A percentile compares a stretch with the other conserved stretches of the same genome.
Evolutionary conservation across 257 asterid species (phyloP).

Genomic region (Coffea canephora): DNA sequence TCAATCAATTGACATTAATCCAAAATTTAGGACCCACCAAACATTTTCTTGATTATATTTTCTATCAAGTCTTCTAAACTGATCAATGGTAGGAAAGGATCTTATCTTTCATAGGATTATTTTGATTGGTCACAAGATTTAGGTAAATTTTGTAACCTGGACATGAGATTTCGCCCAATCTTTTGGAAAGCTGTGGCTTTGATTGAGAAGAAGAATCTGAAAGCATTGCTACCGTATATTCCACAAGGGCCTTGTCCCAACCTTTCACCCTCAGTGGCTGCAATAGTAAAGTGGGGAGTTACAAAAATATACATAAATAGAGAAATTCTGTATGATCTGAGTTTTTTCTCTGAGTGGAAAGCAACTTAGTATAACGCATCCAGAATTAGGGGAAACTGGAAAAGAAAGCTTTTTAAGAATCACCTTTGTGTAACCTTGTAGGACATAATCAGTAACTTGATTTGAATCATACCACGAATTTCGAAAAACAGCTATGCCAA

Average conservation of each 20-base stretch:
- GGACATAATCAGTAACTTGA: slow-evolving; percentile 71
- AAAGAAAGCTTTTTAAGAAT: slow-evolving; percentile 18
- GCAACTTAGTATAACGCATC: background rate
- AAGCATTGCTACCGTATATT: slow-evolving; percentile 71
- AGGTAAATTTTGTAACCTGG: slow-evolving; percentile 54
- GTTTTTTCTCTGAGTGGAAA: background rate
- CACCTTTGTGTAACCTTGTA: slow-evolving; percentile 93
- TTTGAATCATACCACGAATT: slow-evolving; percentile 79
- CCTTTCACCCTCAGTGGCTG: slow-evolving; percentile 89
- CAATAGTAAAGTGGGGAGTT: slow-evolving; percentile 13
- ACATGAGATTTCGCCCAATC: slow-evolving; percentile 73
- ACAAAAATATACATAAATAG: slow-evolving; percentile 8
- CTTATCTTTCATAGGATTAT: background rate
- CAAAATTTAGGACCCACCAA: background rate
- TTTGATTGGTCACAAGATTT: slow-evolving; percentile 10
- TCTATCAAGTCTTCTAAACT: background rate
- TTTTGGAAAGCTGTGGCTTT: slow-evolving; percentile 50
- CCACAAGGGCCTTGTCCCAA: slow-evolving; percentile 92
- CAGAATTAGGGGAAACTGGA: background rate
- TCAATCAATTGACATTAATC: background rate
- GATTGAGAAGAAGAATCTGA: slow-evolving; percentile 52
- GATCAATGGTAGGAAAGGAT: background rate
- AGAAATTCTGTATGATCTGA: background rate
- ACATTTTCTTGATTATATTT: background rate
- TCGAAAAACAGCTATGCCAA: slow-evolving; percentile 66